These are phyloP conservation scores for Mrakia gelida DNA, from an alignment of 768 basidiomycete genomes.

Conservation along the genomic window DNA sequence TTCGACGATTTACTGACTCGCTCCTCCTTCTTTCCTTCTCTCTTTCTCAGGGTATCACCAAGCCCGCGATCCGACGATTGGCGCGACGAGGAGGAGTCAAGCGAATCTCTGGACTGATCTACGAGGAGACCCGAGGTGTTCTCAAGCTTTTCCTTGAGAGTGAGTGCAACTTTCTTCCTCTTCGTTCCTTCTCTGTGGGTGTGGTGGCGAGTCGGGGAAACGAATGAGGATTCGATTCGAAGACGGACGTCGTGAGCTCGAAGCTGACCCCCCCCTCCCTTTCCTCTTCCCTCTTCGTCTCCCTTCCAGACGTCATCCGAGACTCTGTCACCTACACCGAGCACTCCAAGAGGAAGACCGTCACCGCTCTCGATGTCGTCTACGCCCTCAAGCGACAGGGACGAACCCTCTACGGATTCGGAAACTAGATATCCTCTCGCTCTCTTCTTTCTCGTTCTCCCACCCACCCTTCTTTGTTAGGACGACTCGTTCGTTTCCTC, in stretches of 20 bases:
- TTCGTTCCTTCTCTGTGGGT: neutral
- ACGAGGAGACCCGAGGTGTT: slow-evolving; percentile 93
- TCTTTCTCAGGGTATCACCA: slow-evolving; percentile 60
- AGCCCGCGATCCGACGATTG: slow-evolving; percentile 88
- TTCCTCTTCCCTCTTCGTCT: neutral
- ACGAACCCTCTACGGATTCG: slow-evolving; percentile 83
- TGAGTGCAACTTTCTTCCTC: slow-evolving; percentile 8
- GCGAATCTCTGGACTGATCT: slow-evolving; percentile 75
- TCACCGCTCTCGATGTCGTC: slow-evolving; percentile 86
- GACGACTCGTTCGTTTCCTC: neutral
- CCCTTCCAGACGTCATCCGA: slow-evolving; percentile 65
- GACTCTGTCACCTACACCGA: slow-evolving; percentile 98
- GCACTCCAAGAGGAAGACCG: slow-evolving; percentile 89
- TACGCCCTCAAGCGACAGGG: slow-evolving; percentile 61
- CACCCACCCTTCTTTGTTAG: too few relatives aligned
- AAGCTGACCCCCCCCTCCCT: neutral
- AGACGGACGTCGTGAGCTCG: neutral
- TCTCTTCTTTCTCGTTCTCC: neutral
- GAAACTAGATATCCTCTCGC: slow-evolving; percentile 12
- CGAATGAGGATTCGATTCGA: neutral
- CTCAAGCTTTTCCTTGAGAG: slow-evolving; percentile 89
- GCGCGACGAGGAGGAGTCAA: slow-evolving; percentile 97
- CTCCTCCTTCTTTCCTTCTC: too few relatives aligned
- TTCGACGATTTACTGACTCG: too few relatives aligned
- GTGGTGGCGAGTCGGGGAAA: neutral